Conservation (phyloP, 352 stramenopile genomes). For the Phytopythium delawarense region DNA sequence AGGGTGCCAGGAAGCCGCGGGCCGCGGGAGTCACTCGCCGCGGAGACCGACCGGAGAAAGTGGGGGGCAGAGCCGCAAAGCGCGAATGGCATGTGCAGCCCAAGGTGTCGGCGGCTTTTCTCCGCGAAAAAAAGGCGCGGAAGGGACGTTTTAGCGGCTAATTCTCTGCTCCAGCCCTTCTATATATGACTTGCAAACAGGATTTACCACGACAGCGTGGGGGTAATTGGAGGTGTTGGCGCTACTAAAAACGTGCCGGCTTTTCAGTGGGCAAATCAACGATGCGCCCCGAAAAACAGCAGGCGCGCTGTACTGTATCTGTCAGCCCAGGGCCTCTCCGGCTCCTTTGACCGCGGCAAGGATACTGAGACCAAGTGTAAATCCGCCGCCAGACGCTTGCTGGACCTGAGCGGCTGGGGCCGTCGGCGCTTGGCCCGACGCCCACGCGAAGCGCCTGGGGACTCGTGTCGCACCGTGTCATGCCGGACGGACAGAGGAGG, state of each 20-base stretch:
- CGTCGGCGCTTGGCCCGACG: too few species aligned
- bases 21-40: background rate
- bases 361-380: background rate
- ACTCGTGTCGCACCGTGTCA: background rate
- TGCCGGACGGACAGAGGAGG: background rate
- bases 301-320: background rate
- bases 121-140: background rate
- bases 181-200: background rate
- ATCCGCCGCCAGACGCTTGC: too few species aligned
- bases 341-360: background rate
- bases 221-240: background rate
- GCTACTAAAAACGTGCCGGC: background rate
- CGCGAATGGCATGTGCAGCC: background rate
- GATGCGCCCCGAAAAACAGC: conserved; percentile 4
- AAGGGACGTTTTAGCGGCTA: background rate
- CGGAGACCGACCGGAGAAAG: background rate
- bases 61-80: background rate
- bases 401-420: too few species aligned
- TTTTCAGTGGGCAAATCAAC: background rate
- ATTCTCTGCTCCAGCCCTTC: background rate
- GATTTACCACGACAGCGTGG: background rate
- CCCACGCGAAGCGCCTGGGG: background rate
- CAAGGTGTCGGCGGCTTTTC: background rate
- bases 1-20: too few species aligned
- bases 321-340: background rate